Evolutionary conservation across 768 basidiomycete species (phyloP).

Genomic region (Saitozyma sp.): DNA sequence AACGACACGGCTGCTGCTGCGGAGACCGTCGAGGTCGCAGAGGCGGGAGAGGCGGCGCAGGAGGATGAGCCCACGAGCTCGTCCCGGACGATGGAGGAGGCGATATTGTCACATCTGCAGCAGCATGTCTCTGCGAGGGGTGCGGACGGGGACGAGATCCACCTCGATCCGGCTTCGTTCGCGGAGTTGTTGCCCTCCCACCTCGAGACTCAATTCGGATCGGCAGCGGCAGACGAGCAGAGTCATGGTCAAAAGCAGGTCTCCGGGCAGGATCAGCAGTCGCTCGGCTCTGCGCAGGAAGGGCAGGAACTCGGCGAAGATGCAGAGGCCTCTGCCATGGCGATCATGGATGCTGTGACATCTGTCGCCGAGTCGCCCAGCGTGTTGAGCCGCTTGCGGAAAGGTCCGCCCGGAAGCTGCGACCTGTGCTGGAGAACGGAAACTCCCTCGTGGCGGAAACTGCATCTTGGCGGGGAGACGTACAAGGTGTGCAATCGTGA

Average conservation of each 20-base stretch:
- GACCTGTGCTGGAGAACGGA: conserved; percentile 43
- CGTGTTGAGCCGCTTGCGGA: conserved; percentile 31
- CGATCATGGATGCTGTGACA: background rate
- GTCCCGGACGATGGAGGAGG: background rate
- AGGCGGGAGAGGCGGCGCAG: background rate
- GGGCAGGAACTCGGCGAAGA: background rate
- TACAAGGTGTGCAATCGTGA: conserved; percentile 44
- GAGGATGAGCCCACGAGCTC: background rate
- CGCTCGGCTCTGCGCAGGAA: background rate
- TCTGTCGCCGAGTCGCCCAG: background rate
- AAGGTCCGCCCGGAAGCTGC: conserved; percentile 42
- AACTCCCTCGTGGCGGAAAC: conserved; percentile 44
- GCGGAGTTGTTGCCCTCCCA: background rate
- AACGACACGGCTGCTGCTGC: background rate
- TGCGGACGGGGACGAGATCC: too few species aligned
- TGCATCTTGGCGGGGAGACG: conserved; percentile 24
- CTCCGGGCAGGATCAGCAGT: background rate
- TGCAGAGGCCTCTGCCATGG: background rate
- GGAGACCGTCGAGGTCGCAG: background rate
- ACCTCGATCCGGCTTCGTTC: too few species aligned
- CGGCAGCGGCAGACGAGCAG: background rate
- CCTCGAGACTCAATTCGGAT: background rate
- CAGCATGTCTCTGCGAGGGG: too few species aligned
- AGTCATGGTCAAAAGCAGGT: background rate
- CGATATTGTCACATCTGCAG: background rate